Conservation (phyloP, 2,329 filamentous ascomycete genomes). For the Diaporthe batatas region DNA sequence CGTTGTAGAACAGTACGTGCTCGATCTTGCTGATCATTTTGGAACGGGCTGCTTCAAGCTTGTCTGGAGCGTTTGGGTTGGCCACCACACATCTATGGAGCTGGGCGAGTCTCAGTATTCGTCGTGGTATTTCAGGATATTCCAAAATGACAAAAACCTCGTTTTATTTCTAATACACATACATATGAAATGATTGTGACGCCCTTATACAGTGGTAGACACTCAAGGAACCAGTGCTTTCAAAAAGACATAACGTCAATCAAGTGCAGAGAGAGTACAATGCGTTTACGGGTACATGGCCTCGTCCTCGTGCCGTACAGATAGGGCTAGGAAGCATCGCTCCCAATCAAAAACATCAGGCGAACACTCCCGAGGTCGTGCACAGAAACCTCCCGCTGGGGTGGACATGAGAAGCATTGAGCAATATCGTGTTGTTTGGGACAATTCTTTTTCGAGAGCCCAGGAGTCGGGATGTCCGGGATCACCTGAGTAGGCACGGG, state of each 20-base stretch:
- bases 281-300: too few species aligned
- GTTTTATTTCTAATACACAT: too few species aligned
- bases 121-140: too few species aligned
- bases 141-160: too few species aligned
- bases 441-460: neutral
- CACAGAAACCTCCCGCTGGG: neutral
- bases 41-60: constrained; percentile 10
- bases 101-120: too few species aligned
- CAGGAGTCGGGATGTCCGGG: neutral
- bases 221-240: too few species aligned
- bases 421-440: neutral
- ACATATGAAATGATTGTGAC: too few species aligned
- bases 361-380: neutral
- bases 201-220: too few species aligned
- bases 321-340: neutral
- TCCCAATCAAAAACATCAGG: neutral
- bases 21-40: constrained; percentile 21
- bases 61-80: neutral
- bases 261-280: too few species aligned
- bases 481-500: neutral
- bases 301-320: too few species aligned
- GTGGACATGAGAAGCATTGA: neutral
- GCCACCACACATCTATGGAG: neutral
- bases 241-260: neutral
- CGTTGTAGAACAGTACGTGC: neutral